phyloP scores from a whole-genome alignment of 169 alveolate species.

The Eimeria praecox region DNA sequence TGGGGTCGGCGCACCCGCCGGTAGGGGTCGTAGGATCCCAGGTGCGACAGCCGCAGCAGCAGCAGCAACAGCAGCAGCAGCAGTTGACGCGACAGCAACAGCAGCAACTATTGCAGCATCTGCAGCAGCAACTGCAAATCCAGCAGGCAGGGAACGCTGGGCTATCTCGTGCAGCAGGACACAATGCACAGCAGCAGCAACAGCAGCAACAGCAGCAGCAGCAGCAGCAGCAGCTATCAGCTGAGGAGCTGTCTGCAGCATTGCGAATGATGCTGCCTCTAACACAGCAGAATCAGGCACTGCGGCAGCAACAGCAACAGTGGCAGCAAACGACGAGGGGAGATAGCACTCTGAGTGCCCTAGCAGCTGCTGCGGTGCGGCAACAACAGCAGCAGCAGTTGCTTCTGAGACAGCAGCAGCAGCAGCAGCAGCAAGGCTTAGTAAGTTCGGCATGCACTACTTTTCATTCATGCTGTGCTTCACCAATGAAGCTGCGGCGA shows the following conservation, averaged over 20 bases:
- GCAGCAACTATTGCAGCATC: conserved; percentile 71
- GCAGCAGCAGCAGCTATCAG: conserved; percentile 30
- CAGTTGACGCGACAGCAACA: conserved; percentile 25
- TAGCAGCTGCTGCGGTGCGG: conserved; percentile 50
- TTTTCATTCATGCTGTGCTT: not conserved
- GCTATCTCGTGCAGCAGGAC: conserved; percentile 30
- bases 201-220: conserved; percentile 64
- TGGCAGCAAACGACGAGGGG: conserved; percentile 40
- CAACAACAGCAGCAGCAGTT: conserved; percentile 67
- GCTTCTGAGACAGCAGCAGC: conserved; percentile 45
- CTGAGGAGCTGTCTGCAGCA: conserved; percentile 70
- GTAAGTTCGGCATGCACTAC: not conserved
- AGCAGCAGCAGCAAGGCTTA: conserved; percentile 54
- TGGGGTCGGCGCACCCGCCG: conserved; percentile 34
- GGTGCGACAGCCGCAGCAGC: conserved; percentile 78
- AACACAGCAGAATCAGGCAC: conserved; percentile 34
- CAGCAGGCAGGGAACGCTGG: conserved; percentile 46
- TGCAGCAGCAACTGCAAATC: conserved; percentile 62
- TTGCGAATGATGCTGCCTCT: conserved; percentile 60
- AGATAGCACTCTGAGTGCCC: not conserved
- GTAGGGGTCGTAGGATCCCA: conserved; percentile 49
- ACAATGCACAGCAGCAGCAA: conserved; percentile 52
- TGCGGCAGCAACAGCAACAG: conserved; percentile 66
- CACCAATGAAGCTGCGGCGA: not conserved
- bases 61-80: conserved; percentile 33